phyloP scores from a whole-genome alignment of 345 rosid species.

The Noccaea caerulescens region DNA sequence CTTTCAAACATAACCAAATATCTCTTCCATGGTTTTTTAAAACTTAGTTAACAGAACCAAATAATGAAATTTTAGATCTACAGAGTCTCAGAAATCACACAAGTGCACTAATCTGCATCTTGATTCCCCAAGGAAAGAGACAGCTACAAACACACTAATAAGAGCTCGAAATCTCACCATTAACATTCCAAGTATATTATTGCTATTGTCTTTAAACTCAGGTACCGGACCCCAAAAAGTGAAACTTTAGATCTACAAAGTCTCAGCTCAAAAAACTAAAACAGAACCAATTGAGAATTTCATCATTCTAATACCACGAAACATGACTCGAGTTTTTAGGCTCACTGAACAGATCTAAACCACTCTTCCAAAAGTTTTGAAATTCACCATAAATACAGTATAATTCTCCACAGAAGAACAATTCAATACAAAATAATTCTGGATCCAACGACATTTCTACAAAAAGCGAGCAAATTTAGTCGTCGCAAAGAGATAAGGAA shows the following conservation, averaged over 20 bases:
- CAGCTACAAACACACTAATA: background rate
- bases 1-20: background rate
- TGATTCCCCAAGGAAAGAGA: background rate
- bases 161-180: background rate
- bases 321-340: slow-evolving; percentile 24
- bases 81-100: background rate
- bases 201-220: slow-evolving; percentile 11
- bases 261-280: background rate
- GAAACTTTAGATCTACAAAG: slow-evolving; percentile 19
- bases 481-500: background rate
- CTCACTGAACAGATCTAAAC: slow-evolving; percentile 36
- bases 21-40: background rate
- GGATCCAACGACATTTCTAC: slow-evolving; percentile 23
- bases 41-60: background rate
- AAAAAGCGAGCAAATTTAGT: slow-evolving; percentile 7
- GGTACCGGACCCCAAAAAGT: background rate
- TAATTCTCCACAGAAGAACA: slow-evolving; percentile 15
- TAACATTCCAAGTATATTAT: background rate
- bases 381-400: slow-evolving; percentile 5
- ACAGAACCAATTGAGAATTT: slow-evolving; percentile 1
- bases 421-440: background rate
- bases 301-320: slow-evolving; percentile 18
- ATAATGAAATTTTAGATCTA: background rate
- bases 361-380: background rate
- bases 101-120: background rate